Conservation (phyloP, 805 yeast species). For the Starmerella scarabaei region DNA sequence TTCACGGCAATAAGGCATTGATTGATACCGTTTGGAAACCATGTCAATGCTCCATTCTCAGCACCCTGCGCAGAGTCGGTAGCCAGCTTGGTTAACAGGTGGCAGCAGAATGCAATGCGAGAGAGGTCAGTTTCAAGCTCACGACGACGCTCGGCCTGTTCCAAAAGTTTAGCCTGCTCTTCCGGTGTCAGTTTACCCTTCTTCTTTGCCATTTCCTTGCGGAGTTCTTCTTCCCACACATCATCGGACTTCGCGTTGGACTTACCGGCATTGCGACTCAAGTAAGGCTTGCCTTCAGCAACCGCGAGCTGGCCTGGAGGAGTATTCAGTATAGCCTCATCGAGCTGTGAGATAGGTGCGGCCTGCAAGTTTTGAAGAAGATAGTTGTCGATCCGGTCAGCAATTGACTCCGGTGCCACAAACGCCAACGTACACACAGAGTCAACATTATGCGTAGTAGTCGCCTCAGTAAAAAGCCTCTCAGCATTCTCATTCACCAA, state of each 20-base stretch:
- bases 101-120: slow-evolving; percentile 37
- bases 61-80: slow-evolving; percentile 32
- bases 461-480: slow-evolving; percentile 21
- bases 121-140: slow-evolving; percentile 32
- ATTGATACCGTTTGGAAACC: slow-evolving; percentile 61
- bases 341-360: slow-evolving; percentile 33
- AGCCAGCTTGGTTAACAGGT: slow-evolving; percentile 43
- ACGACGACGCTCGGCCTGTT: slow-evolving; percentile 47
- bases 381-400: slow-evolving; percentile 37
- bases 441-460: slow-evolving; percentile 22
- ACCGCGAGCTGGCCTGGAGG: slow-evolving; percentile 50
- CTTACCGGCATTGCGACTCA: neutral
- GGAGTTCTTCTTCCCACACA: slow-evolving; percentile 77
- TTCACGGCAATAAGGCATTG: slow-evolving; percentile 36
- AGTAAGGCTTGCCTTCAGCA: neutral
- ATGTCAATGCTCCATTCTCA: slow-evolving; percentile 49
- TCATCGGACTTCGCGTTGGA: slow-evolving; percentile 33
- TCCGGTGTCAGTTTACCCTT: slow-evolving; percentile 53
- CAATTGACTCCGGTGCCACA: slow-evolving; percentile 43
- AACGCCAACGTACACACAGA: slow-evolving; percentile 35
- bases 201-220: slow-evolving; percentile 57
- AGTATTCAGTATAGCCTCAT: slow-evolving; percentile 53
- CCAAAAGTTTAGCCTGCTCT: slow-evolving; percentile 52
- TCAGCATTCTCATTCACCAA: slow-evolving; percentile 30
- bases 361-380: slow-evolving; percentile 35